Conservation (phyloP, 2,329 filamentous ascomycete genomes). For the Pyricularia sp. region DNA sequence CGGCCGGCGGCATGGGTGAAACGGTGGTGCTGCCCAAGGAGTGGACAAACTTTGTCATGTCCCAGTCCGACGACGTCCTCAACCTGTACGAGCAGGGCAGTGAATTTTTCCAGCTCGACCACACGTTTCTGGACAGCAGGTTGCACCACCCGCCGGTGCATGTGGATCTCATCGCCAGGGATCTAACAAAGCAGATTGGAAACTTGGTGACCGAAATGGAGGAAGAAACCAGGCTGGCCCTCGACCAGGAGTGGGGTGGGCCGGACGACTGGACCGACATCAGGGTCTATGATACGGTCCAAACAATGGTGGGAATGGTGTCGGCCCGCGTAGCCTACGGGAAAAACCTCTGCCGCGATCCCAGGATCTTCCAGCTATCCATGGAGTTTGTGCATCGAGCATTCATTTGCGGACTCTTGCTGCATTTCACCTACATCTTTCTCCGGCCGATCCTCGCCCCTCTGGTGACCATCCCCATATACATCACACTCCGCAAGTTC, state of each 20-base stretch:
- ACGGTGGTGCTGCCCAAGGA: neutral
- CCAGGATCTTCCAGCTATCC: neutral
- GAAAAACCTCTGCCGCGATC: neutral
- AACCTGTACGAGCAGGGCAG: neutral
- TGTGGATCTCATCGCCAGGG: neutral
- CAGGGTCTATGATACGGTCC: neutral
- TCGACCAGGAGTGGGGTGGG: neutral
- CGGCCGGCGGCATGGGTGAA: neutral
- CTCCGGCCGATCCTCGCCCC: neutral
- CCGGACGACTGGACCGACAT: neutral
- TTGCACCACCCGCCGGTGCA: neutral
- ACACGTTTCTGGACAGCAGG: neutral
- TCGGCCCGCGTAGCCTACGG: neutral
- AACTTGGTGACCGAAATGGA: neutral
- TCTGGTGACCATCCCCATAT: neutral
- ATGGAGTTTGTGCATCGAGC: neutral
- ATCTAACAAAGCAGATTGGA: neutral
- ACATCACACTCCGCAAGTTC: neutral
- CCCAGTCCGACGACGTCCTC: neutral
- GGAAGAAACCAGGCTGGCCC: neutral
- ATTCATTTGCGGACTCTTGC: neutral
- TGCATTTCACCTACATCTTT: neutral
- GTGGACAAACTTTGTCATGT: neutral
- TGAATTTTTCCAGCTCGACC: neutral
- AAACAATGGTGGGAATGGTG: neutral